Base-by-base conservation (phyloP, 2,329 filamentous ascomycete species). In the Microcyclospora pomicola region DNA sequence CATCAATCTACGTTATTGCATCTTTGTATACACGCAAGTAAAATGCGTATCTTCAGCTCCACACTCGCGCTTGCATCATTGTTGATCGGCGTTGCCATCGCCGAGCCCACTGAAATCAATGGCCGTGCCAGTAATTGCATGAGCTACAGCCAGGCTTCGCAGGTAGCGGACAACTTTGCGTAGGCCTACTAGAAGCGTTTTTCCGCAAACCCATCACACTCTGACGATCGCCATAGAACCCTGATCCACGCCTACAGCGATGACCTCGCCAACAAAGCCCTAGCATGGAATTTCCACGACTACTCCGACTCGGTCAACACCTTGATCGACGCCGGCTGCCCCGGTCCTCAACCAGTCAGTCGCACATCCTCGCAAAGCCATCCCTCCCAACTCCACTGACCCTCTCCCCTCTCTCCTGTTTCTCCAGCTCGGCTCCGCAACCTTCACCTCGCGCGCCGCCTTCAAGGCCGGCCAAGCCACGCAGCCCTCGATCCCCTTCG, bases 131-230 rank as follows among this genome's bases (percentile, higher is more conserved):
- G 19, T 16, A 41, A 41, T 36, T 59, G 55, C 44, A 46, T 88
- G 35, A 81, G 77, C 43, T 76, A 84, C 54, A 81, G 82, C 38
- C 71, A 77, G 43, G 83, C 84, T 45, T 72, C 76, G 41, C 81
- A 88, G 63, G 77, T 83, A 47, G 79, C 81, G 31, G 44, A 46
- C 37, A 55, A 56, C 44, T 58, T 58, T 24, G 19, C 19, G 19
- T 24, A 24, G 5, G 19, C 19, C 19, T 24, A 24, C 19, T 7
- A 24, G 5, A 24, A 24, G 7, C 19, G 7, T 24, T 5, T 7
- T 24, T 24, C 7, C 19, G 19, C 7, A 24, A 24, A 24, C 5
- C 19, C 19, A 7, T 5, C 19, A 31, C 15, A 42, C 11, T 34
- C 44, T 7, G 37, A 27, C 27, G 39, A 24, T 2, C 35, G 40